These are phyloP conservation scores for Mycena belliarum DNA, from an alignment of 768 basidiomycete genomes.

Conservation along the genomic window DNA sequence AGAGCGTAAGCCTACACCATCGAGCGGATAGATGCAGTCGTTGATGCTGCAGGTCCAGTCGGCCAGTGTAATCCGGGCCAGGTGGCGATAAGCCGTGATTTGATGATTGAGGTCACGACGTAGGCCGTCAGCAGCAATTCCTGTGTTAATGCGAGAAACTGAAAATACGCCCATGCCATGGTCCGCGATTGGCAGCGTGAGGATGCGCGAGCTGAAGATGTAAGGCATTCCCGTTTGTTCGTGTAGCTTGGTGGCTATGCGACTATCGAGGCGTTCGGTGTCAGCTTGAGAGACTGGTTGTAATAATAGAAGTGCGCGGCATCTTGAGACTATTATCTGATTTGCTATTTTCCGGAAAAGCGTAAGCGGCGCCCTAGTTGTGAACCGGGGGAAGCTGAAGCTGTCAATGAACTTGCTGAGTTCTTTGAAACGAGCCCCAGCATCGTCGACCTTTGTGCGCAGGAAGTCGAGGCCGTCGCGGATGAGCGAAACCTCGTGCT, in stretches of 20 bases:
- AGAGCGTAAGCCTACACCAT: neutral
- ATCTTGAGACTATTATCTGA: conserved; percentile 23
- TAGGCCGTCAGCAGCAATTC: conserved; percentile 21
- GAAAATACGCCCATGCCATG: conserved; percentile 28
- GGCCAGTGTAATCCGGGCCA: conserved; percentile 6
- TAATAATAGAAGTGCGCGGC: conserved; percentile 21
- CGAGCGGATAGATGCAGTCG: conserved; percentile 1
- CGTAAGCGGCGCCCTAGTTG: conserved; percentile 19
- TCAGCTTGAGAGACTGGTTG: conserved; percentile 25
- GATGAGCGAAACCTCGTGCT: conserved; percentile 9
- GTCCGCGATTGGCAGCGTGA: conserved; percentile 9
- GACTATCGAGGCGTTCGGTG: conserved; percentile 20
- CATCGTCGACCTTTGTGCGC: conserved; percentile 25
- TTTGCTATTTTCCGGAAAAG: conserved; percentile 22
- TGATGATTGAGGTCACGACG: conserved; percentile 29
- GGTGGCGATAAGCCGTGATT: conserved; percentile 14
- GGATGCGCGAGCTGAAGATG: conserved; percentile 2
- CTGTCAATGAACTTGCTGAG: conserved; percentile 20
- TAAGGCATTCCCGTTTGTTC: conserved; percentile 27
- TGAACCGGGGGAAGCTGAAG: conserved; percentile 26
- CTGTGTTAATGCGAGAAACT: conserved; percentile 22
- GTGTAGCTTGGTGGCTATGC: conserved; percentile 21
- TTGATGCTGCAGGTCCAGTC: conserved; percentile 20
- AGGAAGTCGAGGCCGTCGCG: conserved; percentile 25
- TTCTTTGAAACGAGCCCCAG: conserved; percentile 10